Percentiles rank a stretch among this genome's conserved stretches.
These are phyloP conservation scores for Emmonsiellopsis sp. DNA, from an alignment of 2,329 filamentous ascomycete species.

Conservation along the genomic window DNA sequence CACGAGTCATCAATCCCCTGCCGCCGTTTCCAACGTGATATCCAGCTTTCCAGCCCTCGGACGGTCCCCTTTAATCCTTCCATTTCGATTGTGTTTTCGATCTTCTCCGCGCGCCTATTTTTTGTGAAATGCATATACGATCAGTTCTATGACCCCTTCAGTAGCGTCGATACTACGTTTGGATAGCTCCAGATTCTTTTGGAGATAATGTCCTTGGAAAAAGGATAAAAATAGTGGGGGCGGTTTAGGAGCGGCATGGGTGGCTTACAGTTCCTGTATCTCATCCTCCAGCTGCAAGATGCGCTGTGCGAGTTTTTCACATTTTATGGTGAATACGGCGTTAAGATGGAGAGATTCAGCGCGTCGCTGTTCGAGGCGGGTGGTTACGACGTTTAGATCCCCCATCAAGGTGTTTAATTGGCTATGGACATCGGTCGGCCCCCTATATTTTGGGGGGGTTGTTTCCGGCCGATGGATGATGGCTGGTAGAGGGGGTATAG, in stretches of 20 bases:
- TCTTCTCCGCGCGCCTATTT: constrained; percentile 14
- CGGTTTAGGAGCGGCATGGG: background rate
- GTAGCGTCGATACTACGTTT: background rate
- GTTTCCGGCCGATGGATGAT: background rate
- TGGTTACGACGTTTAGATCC: constrained; percentile 12
- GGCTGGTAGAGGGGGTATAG: background rate
- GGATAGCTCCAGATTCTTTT: background rate
- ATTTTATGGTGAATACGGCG: constrained; percentile 47
- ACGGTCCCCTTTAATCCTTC: constrained; percentile 28
- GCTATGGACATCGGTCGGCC: too few relatives aligned
- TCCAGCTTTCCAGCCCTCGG: constrained; percentile 25
- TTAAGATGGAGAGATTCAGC: constrained; percentile 48
- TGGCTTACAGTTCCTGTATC: constrained; percentile 46
- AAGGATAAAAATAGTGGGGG: background rate
- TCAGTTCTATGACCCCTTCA: background rate
- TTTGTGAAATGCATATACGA: background rate
- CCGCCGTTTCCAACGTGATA: constrained; percentile 19
- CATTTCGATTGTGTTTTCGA: constrained; percentile 25
- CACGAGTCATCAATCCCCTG: background rate
- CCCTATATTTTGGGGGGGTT: background rate
- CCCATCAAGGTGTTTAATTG: background rate
- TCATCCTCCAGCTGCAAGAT: constrained; percentile 53
- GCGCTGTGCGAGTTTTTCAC: constrained; percentile 48
- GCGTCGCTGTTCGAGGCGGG: constrained; percentile 19
- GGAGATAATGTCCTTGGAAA: background rate